Evolutionary conservation across 208 protist genomes (phyloP).

Genomic region (Acanthamoeba royreba): DNA sequence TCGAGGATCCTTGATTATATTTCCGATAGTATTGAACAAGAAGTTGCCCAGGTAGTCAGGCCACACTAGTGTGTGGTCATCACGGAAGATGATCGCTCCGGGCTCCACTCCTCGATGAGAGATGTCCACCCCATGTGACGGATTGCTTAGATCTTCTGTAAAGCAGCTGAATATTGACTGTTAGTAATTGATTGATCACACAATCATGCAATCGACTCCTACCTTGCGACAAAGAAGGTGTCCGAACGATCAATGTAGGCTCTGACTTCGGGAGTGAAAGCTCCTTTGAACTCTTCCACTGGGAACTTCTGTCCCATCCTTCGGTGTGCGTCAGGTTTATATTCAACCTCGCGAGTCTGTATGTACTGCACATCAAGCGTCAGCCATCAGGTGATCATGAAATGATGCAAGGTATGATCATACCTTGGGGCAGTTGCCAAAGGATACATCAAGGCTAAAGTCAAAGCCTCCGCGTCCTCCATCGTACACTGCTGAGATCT

Average conservation of each 20-base stretch:
- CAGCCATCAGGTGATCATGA: not conserved
- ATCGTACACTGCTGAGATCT: not conserved
- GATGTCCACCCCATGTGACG: not conserved
- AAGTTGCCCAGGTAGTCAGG: constrained; percentile 45
- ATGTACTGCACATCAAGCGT: not conserved
- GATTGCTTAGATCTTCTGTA: not conserved
- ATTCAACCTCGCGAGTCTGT: not conserved
- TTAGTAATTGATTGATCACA: too few species aligned
- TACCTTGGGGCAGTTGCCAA: constrained; percentile 35
- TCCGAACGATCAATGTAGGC: not conserved
- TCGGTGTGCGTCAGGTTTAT: not conserved
- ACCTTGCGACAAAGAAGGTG: not conserved
- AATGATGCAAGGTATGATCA: not conserved
- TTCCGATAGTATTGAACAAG: constrained; percentile 37
- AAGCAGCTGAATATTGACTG: not conserved
- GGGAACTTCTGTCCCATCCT: not conserved
- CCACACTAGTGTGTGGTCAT: not conserved
- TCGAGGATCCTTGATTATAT: not conserved
- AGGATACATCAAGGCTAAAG: not conserved
- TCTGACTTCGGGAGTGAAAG: not conserved
- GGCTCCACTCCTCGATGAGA: not conserved
- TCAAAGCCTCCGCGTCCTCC: not conserved
- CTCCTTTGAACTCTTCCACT: not conserved
- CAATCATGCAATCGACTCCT: too few species aligned
- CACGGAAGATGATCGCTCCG: not conserved